A percentile compares a stretch with the other conserved stretches of the same genome.
phyloP scores from a whole-genome alignment of 2,329 filamentous ascomycete genomes.

The Ciborinia camelliae region DNA sequence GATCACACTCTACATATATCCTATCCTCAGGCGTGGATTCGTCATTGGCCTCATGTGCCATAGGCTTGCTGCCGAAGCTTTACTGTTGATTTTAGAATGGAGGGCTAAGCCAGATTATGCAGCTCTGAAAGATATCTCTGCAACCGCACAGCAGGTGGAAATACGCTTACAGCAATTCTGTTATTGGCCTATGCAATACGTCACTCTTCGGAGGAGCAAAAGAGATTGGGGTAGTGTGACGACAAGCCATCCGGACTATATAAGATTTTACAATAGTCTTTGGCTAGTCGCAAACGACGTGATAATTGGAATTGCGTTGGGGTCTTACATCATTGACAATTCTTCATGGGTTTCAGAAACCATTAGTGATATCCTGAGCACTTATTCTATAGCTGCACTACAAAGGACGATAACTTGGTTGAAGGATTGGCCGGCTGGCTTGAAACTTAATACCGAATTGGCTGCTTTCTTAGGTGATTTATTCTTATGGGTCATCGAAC shows the following conservation, averaged over 20 bases:
- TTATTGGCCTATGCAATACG: slow-evolving; percentile 97
- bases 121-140: slow-evolving; percentile 91
- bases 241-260: slow-evolving; percentile 94
- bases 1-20: slow-evolving; percentile 72
- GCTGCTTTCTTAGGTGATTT: slow-evolving; percentile 92
- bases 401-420: slow-evolving; percentile 90
- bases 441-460: slow-evolving; percentile 93
- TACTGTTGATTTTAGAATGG: slow-evolving; percentile 82
- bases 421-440: slow-evolving; percentile 89
- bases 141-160: slow-evolving; percentile 94
- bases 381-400: slow-evolving; percentile 84
- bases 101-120: slow-evolving; percentile 71
- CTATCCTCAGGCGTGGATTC: slow-evolving; percentile 68
- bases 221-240: slow-evolving; percentile 95
- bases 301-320: slow-evolving; percentile 94
- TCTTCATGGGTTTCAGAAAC: slow-evolving; percentile 76
- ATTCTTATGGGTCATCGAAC: slow-evolving; percentile 97
- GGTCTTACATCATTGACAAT: slow-evolving; percentile 96
- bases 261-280: slow-evolving; percentile 96
- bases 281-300: slow-evolving; percentile 99
- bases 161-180: slow-evolving; percentile 97
- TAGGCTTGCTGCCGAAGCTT: slow-evolving; percentile 73
- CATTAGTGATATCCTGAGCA: slow-evolving; percentile 70
- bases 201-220: slow-evolving; percentile 83
- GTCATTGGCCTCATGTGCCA: slow-evolving; percentile 77